These are phyloP conservation scores for Phylloporus sp. DNA, from an alignment of 768 basidiomycete species.

Conservation along the genomic window DNA sequence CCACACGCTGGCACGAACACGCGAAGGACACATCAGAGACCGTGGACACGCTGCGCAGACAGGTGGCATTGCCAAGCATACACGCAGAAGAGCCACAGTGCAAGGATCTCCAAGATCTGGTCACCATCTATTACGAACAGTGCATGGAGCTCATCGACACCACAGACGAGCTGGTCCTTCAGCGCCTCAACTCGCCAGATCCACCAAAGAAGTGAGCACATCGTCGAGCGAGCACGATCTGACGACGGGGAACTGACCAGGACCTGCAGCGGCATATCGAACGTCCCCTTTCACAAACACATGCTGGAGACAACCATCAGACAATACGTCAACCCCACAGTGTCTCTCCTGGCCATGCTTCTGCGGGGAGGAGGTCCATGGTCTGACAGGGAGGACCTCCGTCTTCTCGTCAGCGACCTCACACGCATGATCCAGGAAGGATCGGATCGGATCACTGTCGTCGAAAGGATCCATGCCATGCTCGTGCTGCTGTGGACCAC, in stretches of 20 bases:
- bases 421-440: too few species aligned
- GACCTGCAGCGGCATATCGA: constrained; percentile 12
- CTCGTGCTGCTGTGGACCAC: too few species aligned
- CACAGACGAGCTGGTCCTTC: constrained; percentile 7
- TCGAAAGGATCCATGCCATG: too few species aligned
- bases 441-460: neutral
- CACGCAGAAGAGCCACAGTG: neutral
- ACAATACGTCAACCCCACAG: constrained; percentile 5
- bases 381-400: too few species aligned
- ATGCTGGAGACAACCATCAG: constrained; percentile 7
- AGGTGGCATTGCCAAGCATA: neutral
- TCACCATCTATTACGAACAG: constrained; percentile 3
- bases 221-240: too few species aligned
- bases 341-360: constrained; percentile 2
- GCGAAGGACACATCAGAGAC: fast-evolving
- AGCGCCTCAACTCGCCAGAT: constrained; percentile 10
- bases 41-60: fast-evolving
- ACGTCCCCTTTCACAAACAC: constrained; percentile 22
- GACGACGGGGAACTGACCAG: neutral
- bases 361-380: too few species aligned
- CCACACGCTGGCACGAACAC: neutral
- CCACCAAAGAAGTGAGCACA: neutral
- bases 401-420: too few species aligned
- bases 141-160: neutral
- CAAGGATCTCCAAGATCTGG: neutral